Conservation (phyloP, 805 yeast genomes). For the Suhomyces sp. region DNA sequence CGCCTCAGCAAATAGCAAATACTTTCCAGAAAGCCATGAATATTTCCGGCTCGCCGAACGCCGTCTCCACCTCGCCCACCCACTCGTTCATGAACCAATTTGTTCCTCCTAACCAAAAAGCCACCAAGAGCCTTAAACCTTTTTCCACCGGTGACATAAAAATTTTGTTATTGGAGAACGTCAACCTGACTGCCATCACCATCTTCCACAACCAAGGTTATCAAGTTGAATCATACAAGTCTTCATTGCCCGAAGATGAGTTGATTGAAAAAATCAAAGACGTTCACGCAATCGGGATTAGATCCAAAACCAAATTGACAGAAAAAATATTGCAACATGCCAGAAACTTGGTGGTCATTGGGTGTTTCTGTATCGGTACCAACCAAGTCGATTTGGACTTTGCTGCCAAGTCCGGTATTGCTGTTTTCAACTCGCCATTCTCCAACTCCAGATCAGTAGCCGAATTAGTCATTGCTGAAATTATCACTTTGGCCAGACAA, state of each 20-base stretch:
- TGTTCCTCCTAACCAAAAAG: constrained; percentile 44
- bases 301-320: constrained; percentile 92
- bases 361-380: constrained; percentile 99
- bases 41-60: constrained; percentile 54
- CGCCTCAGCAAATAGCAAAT: constrained; percentile 66
- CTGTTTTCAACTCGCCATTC: constrained; percentile 98
- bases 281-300: constrained; percentile 96
- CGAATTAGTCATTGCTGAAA: constrained; percentile 93
- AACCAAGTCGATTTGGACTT: constrained; percentile 92
- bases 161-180: constrained; percentile 86
- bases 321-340: constrained; percentile 80
- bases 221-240: constrained; percentile 91
- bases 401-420: constrained; percentile 91
- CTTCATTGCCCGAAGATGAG: constrained; percentile 88
- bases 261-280: constrained; percentile 89
- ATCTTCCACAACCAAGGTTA: constrained; percentile 88
- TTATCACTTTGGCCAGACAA: constrained; percentile 92
- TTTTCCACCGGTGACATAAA: constrained; percentile 94
- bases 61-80: constrained; percentile 83
- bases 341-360: constrained; percentile 82
- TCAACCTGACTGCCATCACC: constrained; percentile 86
- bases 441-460: constrained; percentile 98
- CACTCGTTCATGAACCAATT: constrained; percentile 64
- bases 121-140: constrained; percentile 79
- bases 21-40: constrained; percentile 55